Percentiles rank a stretch among this genome's conserved stretches.
These are phyloP conservation scores for carrot (Daucus carota) DNA, from an alignment of 129 eudicot species.

Conservation along the genomic window DNA sequence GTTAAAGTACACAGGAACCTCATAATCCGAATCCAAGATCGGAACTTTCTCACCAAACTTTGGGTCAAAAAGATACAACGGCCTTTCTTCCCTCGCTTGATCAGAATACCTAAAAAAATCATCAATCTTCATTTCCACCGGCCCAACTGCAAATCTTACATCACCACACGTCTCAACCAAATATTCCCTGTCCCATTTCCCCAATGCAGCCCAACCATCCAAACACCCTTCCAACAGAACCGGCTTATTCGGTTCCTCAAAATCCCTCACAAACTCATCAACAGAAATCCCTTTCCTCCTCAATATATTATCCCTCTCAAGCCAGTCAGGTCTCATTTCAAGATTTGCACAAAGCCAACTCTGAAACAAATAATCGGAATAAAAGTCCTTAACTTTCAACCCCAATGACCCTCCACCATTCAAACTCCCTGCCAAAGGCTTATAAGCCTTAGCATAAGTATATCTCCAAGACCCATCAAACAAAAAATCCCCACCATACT, in stretches of 20 bases:
- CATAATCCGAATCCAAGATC: slow-evolving; percentile 50
- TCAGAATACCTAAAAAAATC: slow-evolving; percentile 70
- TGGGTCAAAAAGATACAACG: slow-evolving; percentile 90
- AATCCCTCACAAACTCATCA: slow-evolving; percentile 58
- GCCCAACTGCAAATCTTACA: slow-evolving; percentile 68
- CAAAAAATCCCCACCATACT: slow-evolving; percentile 47
- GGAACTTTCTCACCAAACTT: slow-evolving; percentile 78
- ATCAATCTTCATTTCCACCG: slow-evolving; percentile 67
- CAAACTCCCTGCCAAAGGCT: slow-evolving; percentile 27
- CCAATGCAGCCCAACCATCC: slow-evolving; percentile 62
- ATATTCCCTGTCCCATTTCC: slow-evolving; percentile 77
- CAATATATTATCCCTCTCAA: slow-evolving; percentile 62
- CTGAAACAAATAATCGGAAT: slow-evolving; percentile 92
- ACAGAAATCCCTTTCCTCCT: slow-evolving; percentile 71
- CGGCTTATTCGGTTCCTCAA: slow-evolving; percentile 87
- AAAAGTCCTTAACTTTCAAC: slow-evolving; percentile 69
- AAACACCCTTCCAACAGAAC: slow-evolving; percentile 93
- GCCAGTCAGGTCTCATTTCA: slow-evolving; percentile 91
- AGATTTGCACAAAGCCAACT: slow-evolving; percentile 99
- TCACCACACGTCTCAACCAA: slow-evolving; percentile 48
- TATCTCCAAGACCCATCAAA: slow-evolving; percentile 71
- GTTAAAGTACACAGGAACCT: slow-evolving; percentile 60
- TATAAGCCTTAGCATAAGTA: slow-evolving; percentile 39
- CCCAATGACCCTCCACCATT: slow-evolving; percentile 28
- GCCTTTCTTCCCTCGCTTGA: slow-evolving; percentile 78